phyloP scores from a whole-genome alignment of 176 grass and related monocot species.

The Typha latifolia region DNA sequence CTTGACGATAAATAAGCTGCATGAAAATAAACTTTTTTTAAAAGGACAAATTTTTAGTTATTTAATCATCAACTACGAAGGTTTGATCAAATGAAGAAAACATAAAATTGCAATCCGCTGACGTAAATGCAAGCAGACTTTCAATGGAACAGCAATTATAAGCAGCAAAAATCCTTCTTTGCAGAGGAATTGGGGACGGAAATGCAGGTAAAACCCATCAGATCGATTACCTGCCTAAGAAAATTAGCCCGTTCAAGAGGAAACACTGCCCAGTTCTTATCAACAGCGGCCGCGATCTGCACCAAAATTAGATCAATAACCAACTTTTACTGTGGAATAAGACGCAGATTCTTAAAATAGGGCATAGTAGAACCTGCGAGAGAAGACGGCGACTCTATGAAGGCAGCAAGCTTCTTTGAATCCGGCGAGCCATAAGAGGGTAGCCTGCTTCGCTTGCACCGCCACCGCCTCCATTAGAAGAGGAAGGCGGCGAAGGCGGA shows the following conservation, averaged over 20 bases:
- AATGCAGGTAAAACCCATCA: background rate
- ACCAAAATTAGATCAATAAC: conserved; percentile 1
- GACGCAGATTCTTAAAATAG: background rate
- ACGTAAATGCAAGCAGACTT: background rate
- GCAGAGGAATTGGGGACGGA: background rate
- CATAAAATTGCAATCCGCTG: conserved; percentile 13
- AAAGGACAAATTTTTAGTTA: conserved; percentile 17
- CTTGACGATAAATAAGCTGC: conserved; percentile 80
- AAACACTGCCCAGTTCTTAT: conserved; percentile 84
- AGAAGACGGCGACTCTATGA: conserved; percentile 58
- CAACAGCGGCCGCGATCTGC: conserved; percentile 54
- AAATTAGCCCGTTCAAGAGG: conserved; percentile 84
- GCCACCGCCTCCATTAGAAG: conserved; percentile 45
- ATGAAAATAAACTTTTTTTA: conserved; percentile 10
- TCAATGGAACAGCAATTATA: background rate
- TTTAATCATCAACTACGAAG: conserved; percentile 12
- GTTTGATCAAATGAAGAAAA: background rate
- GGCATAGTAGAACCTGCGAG: conserved; percentile 38
- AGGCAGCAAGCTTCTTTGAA: conserved; percentile 80
- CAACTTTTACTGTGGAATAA: background rate
- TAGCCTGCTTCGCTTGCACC: conserved; percentile 42
- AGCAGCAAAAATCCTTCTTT: background rate
- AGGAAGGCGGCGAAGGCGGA: background rate
- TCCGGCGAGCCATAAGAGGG: conserved; percentile 68
- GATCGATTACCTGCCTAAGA: conserved; percentile 69